Conservation (phyloP, 805 yeast species). For the Lachancea mirantina region DNA sequence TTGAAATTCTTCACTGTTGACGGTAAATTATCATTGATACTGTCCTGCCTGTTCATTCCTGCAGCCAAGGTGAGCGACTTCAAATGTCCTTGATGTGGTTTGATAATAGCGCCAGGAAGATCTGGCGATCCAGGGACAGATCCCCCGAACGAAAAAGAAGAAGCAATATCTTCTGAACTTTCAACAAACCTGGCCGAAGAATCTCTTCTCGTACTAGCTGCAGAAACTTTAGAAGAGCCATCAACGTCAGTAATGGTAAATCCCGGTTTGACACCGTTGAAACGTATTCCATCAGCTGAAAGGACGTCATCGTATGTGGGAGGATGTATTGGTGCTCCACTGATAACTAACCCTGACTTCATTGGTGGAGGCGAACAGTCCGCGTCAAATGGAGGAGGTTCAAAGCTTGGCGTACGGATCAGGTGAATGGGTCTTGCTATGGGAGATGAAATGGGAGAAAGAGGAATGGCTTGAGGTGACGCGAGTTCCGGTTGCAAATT, state of each 20-base stretch:
- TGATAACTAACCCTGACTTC: too few relatives aligned
- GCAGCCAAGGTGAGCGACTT: constrained; percentile 13
- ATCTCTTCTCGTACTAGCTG: constrained; percentile 9
- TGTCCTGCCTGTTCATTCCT: constrained; percentile 9
- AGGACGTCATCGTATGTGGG: constrained; percentile 11
- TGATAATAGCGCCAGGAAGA: constrained; percentile 31
- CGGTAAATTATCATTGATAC: constrained; percentile 22
- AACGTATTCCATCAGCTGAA: constrained; percentile 9
- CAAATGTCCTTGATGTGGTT: constrained; percentile 25
- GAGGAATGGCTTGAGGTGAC: constrained; percentile 62
- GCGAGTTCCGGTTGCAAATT: constrained; percentile 38
- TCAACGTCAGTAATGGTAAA: constrained; percentile 5
- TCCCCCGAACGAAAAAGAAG: constrained; percentile 30
- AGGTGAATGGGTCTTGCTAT: constrained; percentile 48
- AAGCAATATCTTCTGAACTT: constrained; percentile 25
- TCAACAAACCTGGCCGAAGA: too few relatives aligned
- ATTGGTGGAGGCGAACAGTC: constrained; percentile 33
- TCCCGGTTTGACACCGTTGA: background rate
- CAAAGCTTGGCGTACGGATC: constrained; percentile 46
- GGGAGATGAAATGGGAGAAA: constrained; percentile 42
- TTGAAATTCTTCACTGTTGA: constrained; percentile 25
- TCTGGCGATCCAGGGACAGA: constrained; percentile 19
- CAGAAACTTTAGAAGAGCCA: background rate
- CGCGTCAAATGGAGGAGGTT: constrained; percentile 59
- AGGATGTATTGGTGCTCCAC: constrained; percentile 9